Conservation (phyloP, 2,329 filamentous ascomycete species). For the Epichloe typhina region DNA sequence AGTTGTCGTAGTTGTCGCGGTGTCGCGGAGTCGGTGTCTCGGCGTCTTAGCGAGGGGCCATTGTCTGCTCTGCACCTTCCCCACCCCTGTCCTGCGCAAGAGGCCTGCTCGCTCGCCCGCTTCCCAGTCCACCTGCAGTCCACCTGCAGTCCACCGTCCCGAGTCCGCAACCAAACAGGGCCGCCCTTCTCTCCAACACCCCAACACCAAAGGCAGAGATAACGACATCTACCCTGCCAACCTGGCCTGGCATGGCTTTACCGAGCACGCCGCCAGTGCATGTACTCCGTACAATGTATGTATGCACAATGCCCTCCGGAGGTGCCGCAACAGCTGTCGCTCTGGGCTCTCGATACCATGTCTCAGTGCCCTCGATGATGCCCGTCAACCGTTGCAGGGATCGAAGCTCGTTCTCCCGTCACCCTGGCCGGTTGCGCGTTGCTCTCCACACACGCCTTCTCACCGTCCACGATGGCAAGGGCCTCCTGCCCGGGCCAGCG, state of each 20-base stretch:
- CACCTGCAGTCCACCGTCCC: background rate
- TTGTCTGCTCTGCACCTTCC: background rate
- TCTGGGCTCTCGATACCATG: conserved; percentile 3
- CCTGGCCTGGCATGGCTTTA: background rate
- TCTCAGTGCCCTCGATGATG: conserved; percentile 3
- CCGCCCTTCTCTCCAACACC: background rate
- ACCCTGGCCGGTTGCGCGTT: conserved; percentile 12
- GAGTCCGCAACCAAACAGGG: background rate
- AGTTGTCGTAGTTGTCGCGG: background rate
- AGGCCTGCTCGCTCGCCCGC: background rate
- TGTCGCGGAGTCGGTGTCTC: background rate
- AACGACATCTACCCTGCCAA: background rate
- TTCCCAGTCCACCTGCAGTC: background rate
- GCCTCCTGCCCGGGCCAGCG: conserved; percentile 5
- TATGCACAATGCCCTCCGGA: conserved; percentile 2
- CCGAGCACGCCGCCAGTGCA: background rate
- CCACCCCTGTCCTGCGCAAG: conserved; percentile 3
- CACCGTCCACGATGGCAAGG: conserved; percentile 9
- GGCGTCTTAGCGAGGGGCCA: background rate
- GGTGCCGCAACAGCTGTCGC: conserved; percentile 6
- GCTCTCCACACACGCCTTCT: conserved; percentile 6
- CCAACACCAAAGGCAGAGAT: background rate
- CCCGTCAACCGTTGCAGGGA: conserved; percentile 5
- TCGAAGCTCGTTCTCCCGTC: conserved; percentile 6
- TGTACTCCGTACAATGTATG: background rate